These are phyloP conservation scores for Plasmopara halstedii DNA, from an alignment of 352 stramenopile genomes.

Conservation along the genomic window DNA sequence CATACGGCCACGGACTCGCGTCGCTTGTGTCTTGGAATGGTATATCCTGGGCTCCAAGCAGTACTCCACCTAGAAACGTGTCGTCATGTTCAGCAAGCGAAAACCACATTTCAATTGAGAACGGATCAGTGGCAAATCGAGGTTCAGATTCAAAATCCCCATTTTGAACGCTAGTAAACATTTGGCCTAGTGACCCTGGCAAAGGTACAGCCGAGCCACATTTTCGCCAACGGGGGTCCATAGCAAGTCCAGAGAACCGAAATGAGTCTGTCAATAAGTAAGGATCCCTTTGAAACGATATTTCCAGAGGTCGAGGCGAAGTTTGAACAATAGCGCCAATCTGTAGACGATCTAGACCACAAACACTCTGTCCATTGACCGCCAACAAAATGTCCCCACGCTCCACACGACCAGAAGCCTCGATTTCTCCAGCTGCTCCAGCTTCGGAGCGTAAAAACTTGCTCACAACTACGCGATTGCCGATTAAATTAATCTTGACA, in stretches of 20 bases:
- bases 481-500: conserved; percentile 73
- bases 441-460: conserved; percentile 57
- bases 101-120: conserved; percentile 67
- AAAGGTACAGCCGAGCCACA: conserved; percentile 41
- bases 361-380: conserved; percentile 53
- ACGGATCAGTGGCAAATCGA: conserved; percentile 17
- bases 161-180: conserved; percentile 22
- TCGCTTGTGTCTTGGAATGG: conserved; percentile 33
- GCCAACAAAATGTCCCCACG: conserved; percentile 57
- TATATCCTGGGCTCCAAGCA: conserved; percentile 55
- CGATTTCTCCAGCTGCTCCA: conserved; percentile 57
- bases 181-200: conserved; percentile 28
- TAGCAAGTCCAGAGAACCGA: conserved; percentile 42
- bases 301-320: conserved; percentile 39
- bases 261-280: conserved; percentile 46
- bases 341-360: conserved; percentile 52
- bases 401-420: conserved; percentile 47
- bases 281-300: conserved; percentile 50
- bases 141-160: conserved; percentile 10
- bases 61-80: conserved; percentile 43
- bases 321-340: conserved; percentile 54
- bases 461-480: conserved; percentile 60
- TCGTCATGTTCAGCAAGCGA: conserved; percentile 46
- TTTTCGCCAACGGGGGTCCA: conserved; percentile 52
- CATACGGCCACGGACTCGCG: conserved; percentile 39